These are phyloP conservation scores for Metschnikowia bowlesiae DNA, from an alignment of 805 yeast genomes.

Conservation along the genomic window DNA sequence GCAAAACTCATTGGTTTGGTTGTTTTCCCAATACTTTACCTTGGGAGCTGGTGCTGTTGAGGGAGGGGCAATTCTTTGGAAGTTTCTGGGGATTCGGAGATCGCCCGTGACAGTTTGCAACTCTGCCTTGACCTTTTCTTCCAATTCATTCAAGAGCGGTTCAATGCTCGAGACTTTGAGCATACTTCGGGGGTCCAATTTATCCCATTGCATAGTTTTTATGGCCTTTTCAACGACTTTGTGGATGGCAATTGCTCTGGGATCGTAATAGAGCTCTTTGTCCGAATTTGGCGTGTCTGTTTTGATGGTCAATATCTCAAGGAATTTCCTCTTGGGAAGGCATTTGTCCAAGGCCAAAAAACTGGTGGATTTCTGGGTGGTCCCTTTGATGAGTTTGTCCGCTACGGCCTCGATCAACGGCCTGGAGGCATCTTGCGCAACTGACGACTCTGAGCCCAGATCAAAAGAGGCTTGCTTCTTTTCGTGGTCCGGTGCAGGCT, in stretches of 20 bases:
- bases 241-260: constrained; percentile 32
- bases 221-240: constrained; percentile 30
- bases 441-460: not conserved
- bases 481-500: too few relatives aligned
- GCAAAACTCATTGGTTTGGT: constrained; percentile 35
- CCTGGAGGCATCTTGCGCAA: not conserved
- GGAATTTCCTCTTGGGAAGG: constrained; percentile 54
- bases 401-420: not conserved
- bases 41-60: constrained; percentile 11
- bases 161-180: constrained; percentile 11
- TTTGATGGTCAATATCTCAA: constrained; percentile 48
- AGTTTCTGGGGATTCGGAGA: constrained; percentile 21
- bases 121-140: constrained; percentile 19
- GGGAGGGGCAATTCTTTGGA: constrained; percentile 20
- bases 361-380: constrained; percentile 37
- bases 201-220: constrained; percentile 12
- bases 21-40: constrained; percentile 29
- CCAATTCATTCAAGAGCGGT: constrained; percentile 18
- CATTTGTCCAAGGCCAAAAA: constrained; percentile 88
- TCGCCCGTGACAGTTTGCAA: constrained; percentile 11
- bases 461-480: not conserved
- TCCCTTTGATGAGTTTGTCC: not conserved
- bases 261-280: constrained; percentile 23
- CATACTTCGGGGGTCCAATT: constrained; percentile 13
- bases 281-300: not conserved